phyloP scores from a whole-genome alignment of 2,329 filamentous ascomycete species.

The Nothophaeocryptopus gaeumannii region DNA sequence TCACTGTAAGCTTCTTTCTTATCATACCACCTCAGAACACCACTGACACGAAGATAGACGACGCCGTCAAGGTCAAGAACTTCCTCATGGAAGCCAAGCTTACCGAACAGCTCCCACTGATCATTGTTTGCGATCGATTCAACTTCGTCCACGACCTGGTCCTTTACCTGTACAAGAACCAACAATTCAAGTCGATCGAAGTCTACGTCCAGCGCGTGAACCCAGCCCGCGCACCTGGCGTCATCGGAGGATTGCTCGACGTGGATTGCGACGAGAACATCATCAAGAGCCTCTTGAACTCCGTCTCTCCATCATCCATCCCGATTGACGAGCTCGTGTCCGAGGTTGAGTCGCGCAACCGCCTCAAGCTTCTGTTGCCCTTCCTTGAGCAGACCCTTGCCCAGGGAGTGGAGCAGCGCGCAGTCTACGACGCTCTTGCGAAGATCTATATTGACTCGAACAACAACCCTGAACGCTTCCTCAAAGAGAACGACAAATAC shows the following conservation, averaged over 20 bases:
- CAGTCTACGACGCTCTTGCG: constrained; percentile 92
- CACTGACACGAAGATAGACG: constrained; percentile 58
- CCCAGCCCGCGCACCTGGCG: constrained; percentile 82
- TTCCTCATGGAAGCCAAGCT: constrained; percentile 96
- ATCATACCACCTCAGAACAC: not conserved
- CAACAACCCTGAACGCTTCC: constrained; percentile 95
- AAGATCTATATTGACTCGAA: constrained; percentile 99
- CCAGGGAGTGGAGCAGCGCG: constrained; percentile 90
- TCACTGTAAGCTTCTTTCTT: not conserved
- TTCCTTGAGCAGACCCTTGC: constrained; percentile 93
- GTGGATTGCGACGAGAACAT: constrained; percentile 96
- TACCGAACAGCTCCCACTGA: constrained; percentile 88
- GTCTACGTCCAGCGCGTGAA: constrained; percentile 97
- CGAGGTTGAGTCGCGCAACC: constrained; percentile 94
- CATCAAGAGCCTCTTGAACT: constrained; percentile 86
- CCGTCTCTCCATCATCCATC: constrained; percentile 78
- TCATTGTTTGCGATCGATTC: constrained; percentile 99
- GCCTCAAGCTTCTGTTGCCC: constrained; percentile 88
- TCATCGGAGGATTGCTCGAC: constrained; percentile 88
- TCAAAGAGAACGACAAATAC: constrained; percentile 96
- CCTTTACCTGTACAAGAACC: constrained; percentile 95
- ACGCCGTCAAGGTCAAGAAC: constrained; percentile 96
- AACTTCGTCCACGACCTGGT: constrained; percentile 98
- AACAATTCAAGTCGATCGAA: constrained; percentile 98
- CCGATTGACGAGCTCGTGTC: constrained; percentile 91